Percentiles rank a stretch among this genome's conserved stretches.
Evolutionary conservation across 2,329 filamentous ascomycete species (phyloP).

Genomic region (Alternaria infectoria): DNA sequence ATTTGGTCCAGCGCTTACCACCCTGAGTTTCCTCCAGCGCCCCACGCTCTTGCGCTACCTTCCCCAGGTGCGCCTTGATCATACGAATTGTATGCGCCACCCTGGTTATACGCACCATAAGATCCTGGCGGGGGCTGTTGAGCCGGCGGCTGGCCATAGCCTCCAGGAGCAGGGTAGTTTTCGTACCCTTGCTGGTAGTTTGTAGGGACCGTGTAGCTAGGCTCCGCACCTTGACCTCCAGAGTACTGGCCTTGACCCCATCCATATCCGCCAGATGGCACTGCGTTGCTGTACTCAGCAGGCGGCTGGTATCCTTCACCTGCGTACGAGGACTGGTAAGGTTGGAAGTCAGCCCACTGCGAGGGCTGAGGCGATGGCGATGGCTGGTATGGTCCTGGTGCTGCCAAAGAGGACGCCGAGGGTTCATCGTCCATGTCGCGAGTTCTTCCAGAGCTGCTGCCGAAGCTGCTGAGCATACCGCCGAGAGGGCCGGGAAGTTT

Average conservation of each 20-base stretch:
- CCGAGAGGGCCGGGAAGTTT: slow-evolving; percentile 30
- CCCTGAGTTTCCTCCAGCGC: slow-evolving; percentile 34
- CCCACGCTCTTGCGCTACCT: slow-evolving; percentile 39
- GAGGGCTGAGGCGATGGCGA: slow-evolving; percentile 36
- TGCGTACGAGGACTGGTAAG: slow-evolving; percentile 43
- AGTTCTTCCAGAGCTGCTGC: slow-evolving; percentile 22
- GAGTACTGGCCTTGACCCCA: slow-evolving; percentile 41
- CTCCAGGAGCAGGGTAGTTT: slow-evolving; percentile 25
- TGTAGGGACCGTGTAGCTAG: slow-evolving; percentile 42
- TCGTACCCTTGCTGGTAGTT: slow-evolving; percentile 49
- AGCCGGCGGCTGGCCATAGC: slow-evolving; percentile 23
- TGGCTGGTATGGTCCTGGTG: slow-evolving; percentile 22
- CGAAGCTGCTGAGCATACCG: slow-evolving; percentile 24
- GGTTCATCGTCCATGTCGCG: slow-evolving; percentile 34
- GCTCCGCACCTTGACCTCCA: slow-evolving; percentile 41
- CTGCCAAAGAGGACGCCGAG: slow-evolving; percentile 13
- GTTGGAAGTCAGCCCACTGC: slow-evolving; percentile 41
- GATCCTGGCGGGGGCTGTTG: slow-evolving; percentile 24
- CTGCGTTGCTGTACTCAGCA: slow-evolving; percentile 34
- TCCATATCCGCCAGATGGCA: slow-evolving; percentile 31
- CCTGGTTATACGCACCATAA: slow-evolving; percentile 29
- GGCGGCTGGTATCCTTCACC: slow-evolving; percentile 38
- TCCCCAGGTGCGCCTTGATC: slow-evolving; percentile 18
- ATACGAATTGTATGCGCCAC: slow-evolving; percentile 28
- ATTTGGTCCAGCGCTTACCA: slow-evolving; percentile 23